phyloP scores from a whole-genome alignment of 2,329 filamentous ascomycete species.

The Ophiocordyceps camponoti-saundersi region DNA sequence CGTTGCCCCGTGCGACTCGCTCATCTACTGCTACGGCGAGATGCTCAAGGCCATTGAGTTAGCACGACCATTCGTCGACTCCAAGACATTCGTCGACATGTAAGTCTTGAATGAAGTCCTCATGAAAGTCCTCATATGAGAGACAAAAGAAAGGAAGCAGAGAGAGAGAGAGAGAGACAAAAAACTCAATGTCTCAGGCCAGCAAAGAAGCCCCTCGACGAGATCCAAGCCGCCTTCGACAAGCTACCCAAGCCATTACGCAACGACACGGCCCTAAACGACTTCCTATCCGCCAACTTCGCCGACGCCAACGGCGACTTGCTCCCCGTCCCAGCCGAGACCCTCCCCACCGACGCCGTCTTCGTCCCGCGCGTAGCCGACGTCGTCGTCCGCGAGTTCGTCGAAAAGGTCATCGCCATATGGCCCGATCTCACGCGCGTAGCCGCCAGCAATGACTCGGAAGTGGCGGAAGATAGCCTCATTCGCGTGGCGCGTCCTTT shows the following conservation, averaged over 20 bases:
- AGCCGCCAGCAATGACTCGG: not conserved
- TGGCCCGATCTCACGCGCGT: slow-evolving; percentile 49
- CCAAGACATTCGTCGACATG: slow-evolving; percentile 58
- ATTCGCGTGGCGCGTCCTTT: slow-evolving; percentile 51
- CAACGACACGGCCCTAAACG: slow-evolving; percentile 44
- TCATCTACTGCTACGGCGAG: slow-evolving; percentile 50
- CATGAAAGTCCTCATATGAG: too few species aligned
- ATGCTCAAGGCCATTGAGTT: slow-evolving; percentile 45
- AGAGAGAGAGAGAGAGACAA: too few species aligned
- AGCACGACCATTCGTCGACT: slow-evolving; percentile 46
- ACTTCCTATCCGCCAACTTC: slow-evolving; percentile 47
- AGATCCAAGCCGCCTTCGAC: slow-evolving; percentile 44
- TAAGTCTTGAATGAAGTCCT: slow-evolving; percentile 14
- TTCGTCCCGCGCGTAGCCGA: slow-evolving; percentile 43
- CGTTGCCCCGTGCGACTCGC: slow-evolving; percentile 48
- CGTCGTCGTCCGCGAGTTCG: slow-evolving; percentile 41
- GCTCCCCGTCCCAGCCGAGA: slow-evolving; percentile 28
- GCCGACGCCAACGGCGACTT: slow-evolving; percentile 47
- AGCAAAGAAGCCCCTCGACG: slow-evolving; percentile 25
- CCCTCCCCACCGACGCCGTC: slow-evolving; percentile 36
- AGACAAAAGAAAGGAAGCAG: too few species aligned
- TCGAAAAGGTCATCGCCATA: slow-evolving; percentile 46
- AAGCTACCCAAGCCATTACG: slow-evolving; percentile 40
- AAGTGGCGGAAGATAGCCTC: slow-evolving; percentile 29
- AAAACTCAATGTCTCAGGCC: not conserved